These are phyloP conservation scores for Galerina marginata DNA, from an alignment of 768 basidiomycete species.

Conservation along the genomic window DNA sequence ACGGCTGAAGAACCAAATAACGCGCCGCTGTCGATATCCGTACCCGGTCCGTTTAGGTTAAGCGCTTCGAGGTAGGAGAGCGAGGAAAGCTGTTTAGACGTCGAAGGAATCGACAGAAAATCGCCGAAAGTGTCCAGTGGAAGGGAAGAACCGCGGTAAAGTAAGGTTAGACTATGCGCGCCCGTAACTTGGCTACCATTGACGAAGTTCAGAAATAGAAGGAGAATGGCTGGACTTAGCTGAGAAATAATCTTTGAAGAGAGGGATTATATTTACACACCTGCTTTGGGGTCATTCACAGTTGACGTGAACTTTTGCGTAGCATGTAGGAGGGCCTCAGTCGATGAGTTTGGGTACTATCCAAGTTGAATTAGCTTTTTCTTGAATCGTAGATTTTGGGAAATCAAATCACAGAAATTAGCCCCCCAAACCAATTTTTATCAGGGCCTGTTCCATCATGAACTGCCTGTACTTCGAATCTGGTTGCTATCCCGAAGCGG, in stretches of 20 bases:
- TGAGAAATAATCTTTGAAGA: not conserved
- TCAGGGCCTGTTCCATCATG: constrained; percentile 43
- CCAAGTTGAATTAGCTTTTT: not conserved
- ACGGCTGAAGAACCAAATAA: constrained; percentile 44
- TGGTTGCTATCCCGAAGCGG: constrained; percentile 50
- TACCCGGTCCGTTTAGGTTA: constrained; percentile 33
- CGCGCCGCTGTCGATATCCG: constrained; percentile 37
- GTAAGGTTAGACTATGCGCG: constrained; percentile 25
- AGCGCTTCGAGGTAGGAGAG: constrained; percentile 43
- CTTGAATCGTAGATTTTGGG: not conserved
- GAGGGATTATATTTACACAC: constrained; percentile 29
- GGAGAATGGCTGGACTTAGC: too few species aligned
- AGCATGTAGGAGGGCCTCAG: constrained; percentile 42
- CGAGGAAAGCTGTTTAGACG: constrained; percentile 30
- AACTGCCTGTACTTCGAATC: constrained; percentile 44
- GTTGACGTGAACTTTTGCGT: constrained; percentile 40
- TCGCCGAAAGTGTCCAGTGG: constrained; percentile 41
- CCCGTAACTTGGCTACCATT: too few species aligned
- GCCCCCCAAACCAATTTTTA: constrained; percentile 44
- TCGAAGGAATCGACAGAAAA: constrained; percentile 42
- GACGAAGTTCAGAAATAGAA: too few species aligned
- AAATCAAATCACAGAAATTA: constrained; percentile 35
- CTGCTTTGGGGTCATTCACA: constrained; percentile 42
- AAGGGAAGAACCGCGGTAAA: constrained; percentile 40
- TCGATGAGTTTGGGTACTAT: constrained; percentile 43